These are phyloP conservation scores for Apiotrichum gamsii DNA, from an alignment of 1,284 basidiomycete species.

Conservation along the genomic window DNA sequence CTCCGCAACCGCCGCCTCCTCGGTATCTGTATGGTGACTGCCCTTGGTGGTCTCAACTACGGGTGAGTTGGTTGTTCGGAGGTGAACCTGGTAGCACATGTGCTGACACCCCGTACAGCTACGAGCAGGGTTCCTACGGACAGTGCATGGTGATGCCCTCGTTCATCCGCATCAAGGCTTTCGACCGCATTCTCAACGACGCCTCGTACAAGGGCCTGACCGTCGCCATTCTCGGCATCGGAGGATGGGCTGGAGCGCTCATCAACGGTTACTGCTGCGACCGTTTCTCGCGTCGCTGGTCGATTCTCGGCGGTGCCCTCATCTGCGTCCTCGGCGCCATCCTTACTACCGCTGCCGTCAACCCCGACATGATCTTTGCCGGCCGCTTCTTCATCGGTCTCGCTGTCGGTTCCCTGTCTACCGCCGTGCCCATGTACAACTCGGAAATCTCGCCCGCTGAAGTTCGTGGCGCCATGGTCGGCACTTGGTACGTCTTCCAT, in stretches of 20 bases:
- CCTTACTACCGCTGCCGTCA: conserved; percentile 17
- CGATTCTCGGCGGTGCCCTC: conserved; percentile 19
- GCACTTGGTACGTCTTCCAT: too few relatives aligned
- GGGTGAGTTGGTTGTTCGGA: too few relatives aligned
- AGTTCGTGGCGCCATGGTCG: conserved; percentile 67
- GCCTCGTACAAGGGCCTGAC: conserved; percentile 15
- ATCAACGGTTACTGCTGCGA: conserved; percentile 24
- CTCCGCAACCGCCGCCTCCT: conserved; percentile 15
- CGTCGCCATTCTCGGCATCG: conserved; percentile 20
- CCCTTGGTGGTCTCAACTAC: conserved; percentile 21
- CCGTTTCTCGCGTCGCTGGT: conserved; percentile 19
- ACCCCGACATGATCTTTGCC: conserved; percentile 19
- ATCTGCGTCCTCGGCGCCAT: conserved; percentile 21
- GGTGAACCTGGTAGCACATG: too few relatives aligned
- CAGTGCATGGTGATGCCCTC: conserved; percentile 22
- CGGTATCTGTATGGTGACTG: conserved; percentile 16
- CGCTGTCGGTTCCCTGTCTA: conserved; percentile 61
- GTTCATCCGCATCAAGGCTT: conserved; percentile 11
- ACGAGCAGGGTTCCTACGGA: conserved; percentile 15
- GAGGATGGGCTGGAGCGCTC: conserved; percentile 22
- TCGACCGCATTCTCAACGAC: conserved; percentile 14
- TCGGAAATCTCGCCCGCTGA: conserved; percentile 57
- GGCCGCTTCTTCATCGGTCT: conserved; percentile 25
- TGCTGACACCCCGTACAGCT: too few relatives aligned
- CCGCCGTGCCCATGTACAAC: conserved; percentile 61